Evolutionary conservation across 1,284 basidiomycete genomes (phyloP).

Genomic region (Psilocybe mexicana): DNA sequence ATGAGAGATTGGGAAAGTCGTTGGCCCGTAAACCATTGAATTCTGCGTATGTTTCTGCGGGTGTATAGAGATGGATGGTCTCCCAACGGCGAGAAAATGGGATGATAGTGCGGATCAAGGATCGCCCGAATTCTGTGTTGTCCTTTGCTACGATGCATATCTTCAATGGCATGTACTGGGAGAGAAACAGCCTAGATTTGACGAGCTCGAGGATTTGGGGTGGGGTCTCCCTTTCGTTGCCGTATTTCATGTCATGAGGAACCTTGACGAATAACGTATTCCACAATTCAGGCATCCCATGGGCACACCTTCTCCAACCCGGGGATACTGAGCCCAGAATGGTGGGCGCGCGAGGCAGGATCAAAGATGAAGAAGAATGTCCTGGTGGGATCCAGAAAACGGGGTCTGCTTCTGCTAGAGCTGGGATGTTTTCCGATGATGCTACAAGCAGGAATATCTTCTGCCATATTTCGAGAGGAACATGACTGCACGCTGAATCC

Average conservation of each 20-base stretch:
- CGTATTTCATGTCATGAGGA: not conserved
- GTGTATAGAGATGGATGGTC: slow-evolving; percentile 12
- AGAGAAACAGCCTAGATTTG: slow-evolving; percentile 5
- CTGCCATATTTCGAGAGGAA: slow-evolving; percentile 21
- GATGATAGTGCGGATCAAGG: slow-evolving; percentile 13
- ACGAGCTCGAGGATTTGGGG: slow-evolving; percentile 3
- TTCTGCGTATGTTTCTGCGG: slow-evolving; percentile 5
- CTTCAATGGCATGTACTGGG: slow-evolving; percentile 10
- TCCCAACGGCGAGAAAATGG: slow-evolving; percentile 16
- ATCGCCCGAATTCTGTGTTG: slow-evolving; percentile 2
- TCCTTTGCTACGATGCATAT: slow-evolving; percentile 13
- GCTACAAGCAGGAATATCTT: slow-evolving; percentile 13
- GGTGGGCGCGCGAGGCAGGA: slow-evolving; percentile 15
- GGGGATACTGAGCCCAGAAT: slow-evolving; percentile 14
- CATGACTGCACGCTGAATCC: not conserved
- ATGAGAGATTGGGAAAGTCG: slow-evolving; percentile 13
- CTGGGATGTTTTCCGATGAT: slow-evolving; percentile 6
- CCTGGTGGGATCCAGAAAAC: not conserved
- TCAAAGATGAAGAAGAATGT: not conserved
- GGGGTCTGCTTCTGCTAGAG: slow-evolving; percentile 11
- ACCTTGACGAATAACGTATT: slow-evolving; percentile 12
- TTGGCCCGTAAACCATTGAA: not conserved
- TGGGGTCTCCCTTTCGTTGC: not conserved
- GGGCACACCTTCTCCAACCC: slow-evolving; percentile 12
- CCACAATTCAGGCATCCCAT: slow-evolving; percentile 19